Base-by-base conservation (phyloP, 257 asterid species). In the Solanum boliviense region DNA sequence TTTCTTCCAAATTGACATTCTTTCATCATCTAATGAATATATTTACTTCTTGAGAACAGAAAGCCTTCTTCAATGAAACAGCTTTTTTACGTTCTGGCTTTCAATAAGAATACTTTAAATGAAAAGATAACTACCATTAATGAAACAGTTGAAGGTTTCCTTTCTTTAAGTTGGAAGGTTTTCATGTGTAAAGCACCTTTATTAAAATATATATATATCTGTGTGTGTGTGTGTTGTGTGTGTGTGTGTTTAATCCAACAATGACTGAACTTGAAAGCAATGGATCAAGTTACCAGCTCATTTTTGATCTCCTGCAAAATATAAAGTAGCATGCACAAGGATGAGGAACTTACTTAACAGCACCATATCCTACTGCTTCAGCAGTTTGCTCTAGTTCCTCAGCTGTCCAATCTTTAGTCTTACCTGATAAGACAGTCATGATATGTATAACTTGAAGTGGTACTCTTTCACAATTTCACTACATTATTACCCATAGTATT, bases 321-420 rank as follows among this genome's bases (percentile, higher is more conserved):
- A 76, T 16, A 15, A 27, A 27, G 20, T 7, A 48, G 87, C 58
- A 29, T 73, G 84, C 48, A 75, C 16, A 29, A 84, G 65, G 52
- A 74, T 31, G 86, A 88, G 87, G 74, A 83, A 87, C 96, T 91
- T 89, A 95, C 99, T 97, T 95, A 41, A 97, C 94, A 89, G 99
- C 99, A 38, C 99, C 98, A 90, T 97, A 97, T 92, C 99, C 99
- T 81, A 97, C 92, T 32, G 99, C 99, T 91, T 97, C 99, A 48
- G 99, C 98, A 91, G 95, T 96, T 90, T 91, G 83, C 70, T 97
- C 98, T 25, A 97, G 98, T 94, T 96, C 99, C 91, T 95, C 98
- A 29, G 85, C 93, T 13, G 99, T 93, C 98, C 97, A 96, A 34
- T 93, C 95, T 73, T 88, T 88, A 84, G 88, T 95, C 91, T 94